These are phyloP conservation scores for Melastoma malabathricum DNA, from an alignment of 345 rosid species.

Conservation along the genomic window DNA sequence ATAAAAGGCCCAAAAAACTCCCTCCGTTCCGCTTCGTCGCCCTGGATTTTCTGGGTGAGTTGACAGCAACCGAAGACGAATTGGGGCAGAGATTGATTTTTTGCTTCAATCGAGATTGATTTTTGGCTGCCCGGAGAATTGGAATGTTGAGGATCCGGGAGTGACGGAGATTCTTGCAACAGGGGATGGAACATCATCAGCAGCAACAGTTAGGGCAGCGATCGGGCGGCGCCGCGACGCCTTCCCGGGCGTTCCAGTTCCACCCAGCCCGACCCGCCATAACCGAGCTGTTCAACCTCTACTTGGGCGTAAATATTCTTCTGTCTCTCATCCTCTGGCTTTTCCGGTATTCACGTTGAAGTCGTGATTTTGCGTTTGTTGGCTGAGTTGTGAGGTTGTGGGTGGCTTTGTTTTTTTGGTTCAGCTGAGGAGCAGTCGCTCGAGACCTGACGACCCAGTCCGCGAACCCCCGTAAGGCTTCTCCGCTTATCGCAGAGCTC, in stretches of 20 bases:
- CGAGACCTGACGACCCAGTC: slow-evolving; percentile 54
- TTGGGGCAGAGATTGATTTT: too few species aligned
- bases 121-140: too few species aligned
- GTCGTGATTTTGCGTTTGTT: neutral
- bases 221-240: slow-evolving; percentile 28
- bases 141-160: neutral
- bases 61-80: too few species aligned
- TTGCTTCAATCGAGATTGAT: too few species aligned
- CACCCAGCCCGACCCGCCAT: slow-evolving; percentile 72
- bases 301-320: slow-evolving; percentile 48
- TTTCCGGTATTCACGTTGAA: neutral
- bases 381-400: neutral
- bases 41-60: too few species aligned
- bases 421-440: slow-evolving; percentile 60
- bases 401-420: neutral
- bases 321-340: neutral
- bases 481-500: neutral
- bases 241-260: slow-evolving; percentile 58
- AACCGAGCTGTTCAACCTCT: slow-evolving; percentile 76
- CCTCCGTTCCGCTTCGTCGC: too few species aligned
- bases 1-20: too few species aligned
- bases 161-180: neutral
- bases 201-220: slow-evolving; percentile 58
- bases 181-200: slow-evolving; percentile 60
- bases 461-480: slow-evolving; percentile 70